phyloP scores from a whole-genome alignment of 176 grass and related monocot species.

The Eleusine coracana region DNA sequence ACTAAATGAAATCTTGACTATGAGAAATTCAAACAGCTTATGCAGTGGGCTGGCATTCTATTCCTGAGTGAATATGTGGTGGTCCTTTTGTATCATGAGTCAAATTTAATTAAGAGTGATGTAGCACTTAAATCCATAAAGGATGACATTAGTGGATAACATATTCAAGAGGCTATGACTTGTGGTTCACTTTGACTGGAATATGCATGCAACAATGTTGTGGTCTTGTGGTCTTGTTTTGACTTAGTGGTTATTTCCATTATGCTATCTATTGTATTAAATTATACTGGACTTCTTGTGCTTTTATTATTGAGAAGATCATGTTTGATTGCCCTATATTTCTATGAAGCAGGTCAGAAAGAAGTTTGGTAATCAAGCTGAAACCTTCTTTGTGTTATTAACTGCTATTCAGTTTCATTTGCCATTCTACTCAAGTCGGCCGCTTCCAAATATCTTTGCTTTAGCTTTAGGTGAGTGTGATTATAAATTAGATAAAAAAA shows the following conservation, averaged over 20 bases:
- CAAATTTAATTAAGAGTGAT: background rate
- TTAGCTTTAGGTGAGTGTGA: conserved; percentile 75
- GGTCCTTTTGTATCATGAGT: background rate
- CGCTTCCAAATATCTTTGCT: conserved; percentile 95
- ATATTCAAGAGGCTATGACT: background rate
- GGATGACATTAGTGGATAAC: background rate
- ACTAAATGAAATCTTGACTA: conserved; percentile 17
- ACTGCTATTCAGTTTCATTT: conserved; percentile 87
- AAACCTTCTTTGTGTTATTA: conserved; percentile 77
- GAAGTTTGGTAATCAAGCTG: conserved; percentile 77
- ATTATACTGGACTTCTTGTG: background rate
- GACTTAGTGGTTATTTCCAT: background rate
- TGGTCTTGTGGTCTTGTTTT: conserved; percentile 15
- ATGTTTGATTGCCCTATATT: conserved; percentile 2
- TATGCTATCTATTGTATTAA: background rate
- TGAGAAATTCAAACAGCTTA: background rate
- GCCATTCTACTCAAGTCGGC: conserved; percentile 88
- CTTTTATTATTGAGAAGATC: background rate
- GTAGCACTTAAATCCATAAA: background rate
- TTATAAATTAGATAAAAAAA: background rate
- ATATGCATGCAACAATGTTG: background rate
- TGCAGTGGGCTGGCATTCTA: background rate
- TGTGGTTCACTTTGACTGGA: conserved; percentile 8
- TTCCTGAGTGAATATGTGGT: background rate
- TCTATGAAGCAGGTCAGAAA: conserved; percentile 66